Evolutionary conservation across 805 yeast species (phyloP).

Genomic region (Clavispora vitiphila): DNA sequence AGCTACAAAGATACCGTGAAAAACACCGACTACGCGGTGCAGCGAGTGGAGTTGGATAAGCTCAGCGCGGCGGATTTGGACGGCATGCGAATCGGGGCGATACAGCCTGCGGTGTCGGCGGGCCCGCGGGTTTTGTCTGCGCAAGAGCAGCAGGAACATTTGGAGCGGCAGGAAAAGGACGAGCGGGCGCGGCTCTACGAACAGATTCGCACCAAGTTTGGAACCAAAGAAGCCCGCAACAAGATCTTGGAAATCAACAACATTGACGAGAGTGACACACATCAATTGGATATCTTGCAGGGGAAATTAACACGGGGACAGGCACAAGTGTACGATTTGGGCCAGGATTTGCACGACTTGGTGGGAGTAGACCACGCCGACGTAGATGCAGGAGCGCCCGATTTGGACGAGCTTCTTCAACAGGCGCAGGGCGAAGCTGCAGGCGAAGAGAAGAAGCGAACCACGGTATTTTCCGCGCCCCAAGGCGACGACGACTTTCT

Average conservation of each 20-base stretch:
- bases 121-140: conserved; percentile 17
- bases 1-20: conserved; percentile 26
- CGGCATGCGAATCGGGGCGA: conserved; percentile 33
- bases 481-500: conserved; percentile 12
- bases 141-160: conserved; percentile 25
- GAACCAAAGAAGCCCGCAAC: conserved; percentile 5
- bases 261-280: conserved; percentile 18
- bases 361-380: conserved; percentile 9
- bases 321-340: conserved; percentile 3
- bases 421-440: not conserved
- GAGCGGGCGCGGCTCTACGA: conserved; percentile 24
- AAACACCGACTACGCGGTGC: conserved; percentile 24
- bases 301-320: conserved; percentile 12
- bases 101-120: not conserved
- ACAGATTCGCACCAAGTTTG: conserved; percentile 27
- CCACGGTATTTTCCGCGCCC: not conserved
- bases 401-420: conserved; percentile 11
- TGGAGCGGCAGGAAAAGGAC: conserved; percentile 18
- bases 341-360: conserved; percentile 15
- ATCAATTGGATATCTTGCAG: conserved; percentile 22
- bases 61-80: conserved; percentile 25
- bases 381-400: conserved; percentile 1
- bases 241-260: conserved; percentile 35
- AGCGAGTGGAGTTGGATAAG: conserved; percentile 19
- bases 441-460: not conserved